phyloP scores from a whole-genome alignment of 2,329 filamentous ascomycete genomes.

The Epichloe bromicola region DNA sequence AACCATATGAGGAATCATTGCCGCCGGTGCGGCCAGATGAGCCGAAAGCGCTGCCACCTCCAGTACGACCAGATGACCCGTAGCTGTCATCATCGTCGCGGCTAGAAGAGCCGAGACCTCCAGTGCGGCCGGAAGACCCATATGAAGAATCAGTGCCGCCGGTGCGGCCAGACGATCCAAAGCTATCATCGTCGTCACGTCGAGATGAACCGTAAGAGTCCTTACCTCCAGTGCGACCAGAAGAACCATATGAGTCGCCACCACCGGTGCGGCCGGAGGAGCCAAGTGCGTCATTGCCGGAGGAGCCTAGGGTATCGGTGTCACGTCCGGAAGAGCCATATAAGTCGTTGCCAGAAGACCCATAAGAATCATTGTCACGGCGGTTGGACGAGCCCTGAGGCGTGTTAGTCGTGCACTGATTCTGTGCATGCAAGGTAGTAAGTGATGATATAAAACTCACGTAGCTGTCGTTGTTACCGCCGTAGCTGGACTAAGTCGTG shows the following conservation, averaged over 20 bases:
- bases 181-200: no score
- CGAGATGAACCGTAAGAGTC: no score
- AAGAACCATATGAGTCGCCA: no score
- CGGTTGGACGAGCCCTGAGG: conserved; percentile 11
- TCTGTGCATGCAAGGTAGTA: not conserved
- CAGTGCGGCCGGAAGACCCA: no score
- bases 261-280: no score
- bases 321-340: conserved; percentile 9
- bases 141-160: no score
- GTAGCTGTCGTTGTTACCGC: conserved; percentile 16
- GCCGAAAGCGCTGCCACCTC: no score
- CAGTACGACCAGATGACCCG: conserved; percentile 6
- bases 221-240: no score
- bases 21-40: conserved; percentile 10
- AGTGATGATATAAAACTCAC: conserved; percentile 7
- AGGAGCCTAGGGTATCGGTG: no score
- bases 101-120: conserved; percentile 5
- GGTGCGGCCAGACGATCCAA: no score
- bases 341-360: conserved; percentile 8
- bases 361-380: conserved; percentile 11
- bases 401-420: not conserved
- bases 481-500: conserved; percentile 14
- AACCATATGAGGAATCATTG: conserved; percentile 7
- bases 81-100: conserved; percentile 1
- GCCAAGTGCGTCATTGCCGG: no score